Conservation (phyloP, 805 yeast species). For the Saturnispora kantuleensis region DNA sequence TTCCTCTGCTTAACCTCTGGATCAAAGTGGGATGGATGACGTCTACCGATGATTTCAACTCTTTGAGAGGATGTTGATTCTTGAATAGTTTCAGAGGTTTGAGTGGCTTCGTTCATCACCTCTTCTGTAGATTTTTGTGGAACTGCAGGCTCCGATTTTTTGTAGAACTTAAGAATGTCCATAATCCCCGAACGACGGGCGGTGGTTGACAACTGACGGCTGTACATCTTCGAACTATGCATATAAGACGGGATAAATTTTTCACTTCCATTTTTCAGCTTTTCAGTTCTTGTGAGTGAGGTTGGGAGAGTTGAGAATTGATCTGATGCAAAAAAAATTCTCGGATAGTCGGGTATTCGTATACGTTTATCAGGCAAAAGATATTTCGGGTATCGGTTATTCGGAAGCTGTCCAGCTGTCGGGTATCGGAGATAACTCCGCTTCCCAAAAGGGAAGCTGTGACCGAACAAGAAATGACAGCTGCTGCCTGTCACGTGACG, state of each 20-base stretch:
- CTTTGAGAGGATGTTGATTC: constrained; percentile 1
- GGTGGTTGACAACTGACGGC: constrained; percentile 5
- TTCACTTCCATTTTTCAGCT: too few relatives aligned
- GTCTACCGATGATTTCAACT: constrained; percentile 24
- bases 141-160: constrained; percentile 3
- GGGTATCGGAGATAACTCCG: too few relatives aligned
- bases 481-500: too few relatives aligned
- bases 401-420: too few relatives aligned
- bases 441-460: too few relatives aligned
- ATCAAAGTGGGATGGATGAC: constrained; percentile 21
- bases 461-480: too few relatives aligned
- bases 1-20: constrained; percentile 15
- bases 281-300: background rate
- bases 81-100: background rate
- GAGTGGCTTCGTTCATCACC: constrained; percentile 1
- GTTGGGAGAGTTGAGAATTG: background rate
- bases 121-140: constrained; percentile 7
- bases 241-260: background rate
- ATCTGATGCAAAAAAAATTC: background rate
- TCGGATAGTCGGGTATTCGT: background rate
- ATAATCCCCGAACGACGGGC: constrained; percentile 7
- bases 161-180: constrained; percentile 7
- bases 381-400: background rate
- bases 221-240: background rate
- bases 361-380: background rate